Base-by-base conservation (phyloP, 1,284 basidiomycete genomes). In the Sphagnurus paluster region DNA sequence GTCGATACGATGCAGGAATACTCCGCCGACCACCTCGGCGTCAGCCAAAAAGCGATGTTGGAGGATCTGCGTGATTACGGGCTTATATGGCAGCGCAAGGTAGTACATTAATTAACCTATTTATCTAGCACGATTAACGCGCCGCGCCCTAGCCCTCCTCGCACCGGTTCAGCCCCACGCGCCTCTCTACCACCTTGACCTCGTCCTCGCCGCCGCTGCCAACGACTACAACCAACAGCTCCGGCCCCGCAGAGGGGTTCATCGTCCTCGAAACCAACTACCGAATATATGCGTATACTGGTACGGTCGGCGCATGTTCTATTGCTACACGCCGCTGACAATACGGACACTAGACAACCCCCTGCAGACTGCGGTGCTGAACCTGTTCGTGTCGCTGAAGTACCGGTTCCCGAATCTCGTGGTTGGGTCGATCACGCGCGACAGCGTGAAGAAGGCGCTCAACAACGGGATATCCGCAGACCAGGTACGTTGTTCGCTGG, bases 251-350 rank as follows among this genome's bases (percentile, higher is more conserved):
- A 59, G 89, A 94, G 65, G 91, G 93, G 3, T 99, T 98, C 71
- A 87, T 99, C 56, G 88, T 99, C 57, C 77, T 99, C 28, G 97
- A 99, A 72, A 99, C 97, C 17, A 99, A 99, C 71, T 99, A 98
- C 71, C 88, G 95, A 53, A 73, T 99, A 48, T 99, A 99, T 67
- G 97, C 97, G 1, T 99, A 99, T 67, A 99, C 97, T 29, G 88
- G 92, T 93, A 67, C 54, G 70, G 25, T 39, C 23, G 16, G 33
- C 41, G 49, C 42, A 39, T 28, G 6, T 36, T 23, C 9, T 39
- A 35, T 30, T 39, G 42, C 36, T 44, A 16, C 36, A 10, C 39
- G 21, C 45, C 55, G 29, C 49, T 62, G 49, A 60, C 52, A 49
- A 39, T n/a, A n/a, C n/a, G n/a, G 43, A 56, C 45, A 49, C 39